Base-by-base conservation (phyloP, 139 green algal genomes). In the Choricystis sp. region DNA sequence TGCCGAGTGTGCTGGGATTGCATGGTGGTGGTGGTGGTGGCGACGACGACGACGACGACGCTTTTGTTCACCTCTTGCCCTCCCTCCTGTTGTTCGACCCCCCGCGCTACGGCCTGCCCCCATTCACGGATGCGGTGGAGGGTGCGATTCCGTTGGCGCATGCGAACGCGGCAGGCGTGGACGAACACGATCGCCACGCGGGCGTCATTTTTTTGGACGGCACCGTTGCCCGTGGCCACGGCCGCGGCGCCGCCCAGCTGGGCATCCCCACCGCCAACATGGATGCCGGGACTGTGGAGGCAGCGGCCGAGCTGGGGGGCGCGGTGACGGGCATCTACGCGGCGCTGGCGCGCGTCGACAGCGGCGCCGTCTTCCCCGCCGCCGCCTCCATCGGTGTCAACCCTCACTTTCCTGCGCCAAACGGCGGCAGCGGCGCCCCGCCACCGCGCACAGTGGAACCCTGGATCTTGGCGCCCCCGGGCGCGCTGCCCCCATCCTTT, bases 251-350 rank as follows among this genome's bases (percentile, higher is more conserved):
- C 30, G 75, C 85, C 70, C 77, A 94, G 69, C 81, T 96, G 24
- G 88, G 89, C 49, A 95, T 96, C 31, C 89, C 87, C 24, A 96
- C 89, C 1, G 89, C 89, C 58, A 96, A 96, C 59, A 60, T 96
- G 9, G 81, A 90, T 29, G 62, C 68, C 1, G 72, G 64, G 14
- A 75, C 70, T 0, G 69, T 96, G 31, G 61, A 68, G 0, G 60
- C 58, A 3, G 57, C 59, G 16, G 40, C 40, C 9, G 40, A 16
- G 40, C 68, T 94, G 58, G 70, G 79, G 24, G 80, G 87, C 62
- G 77, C 85, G 2, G 22, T 62, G 60, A 72, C 61, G 29, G 71
- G 71, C 40, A 72, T 77, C 21, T 77, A 70, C 72, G 72, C 74
- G 1, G 86, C 87, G 19, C 95, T 77, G 75, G 83, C 77, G 1